A percentile compares a stretch with the other conserved stretches of the same genome.
These are phyloP conservation scores for Moniliella sp. DNA, from an alignment of 1,284 basidiomycete species.

Conservation along the genomic window DNA sequence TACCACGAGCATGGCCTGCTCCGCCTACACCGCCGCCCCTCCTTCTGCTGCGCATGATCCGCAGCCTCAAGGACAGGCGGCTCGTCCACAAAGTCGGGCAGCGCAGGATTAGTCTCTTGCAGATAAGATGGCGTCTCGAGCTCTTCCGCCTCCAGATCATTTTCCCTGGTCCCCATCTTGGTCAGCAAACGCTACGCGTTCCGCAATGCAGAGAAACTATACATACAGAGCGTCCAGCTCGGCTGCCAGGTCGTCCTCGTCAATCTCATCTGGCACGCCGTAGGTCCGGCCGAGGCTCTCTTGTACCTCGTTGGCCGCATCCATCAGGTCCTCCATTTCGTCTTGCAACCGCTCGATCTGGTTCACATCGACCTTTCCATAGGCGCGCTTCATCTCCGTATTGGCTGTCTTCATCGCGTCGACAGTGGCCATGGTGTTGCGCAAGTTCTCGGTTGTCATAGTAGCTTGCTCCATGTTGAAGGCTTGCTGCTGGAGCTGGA, in stretches of 20 bases:
- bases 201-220: slow-evolving; percentile 1
- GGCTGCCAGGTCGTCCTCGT: slow-evolving; percentile 89
- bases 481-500: slow-evolving; percentile 75
- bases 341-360: slow-evolving; percentile 55
- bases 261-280: slow-evolving; percentile 86
- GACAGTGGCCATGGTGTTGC: slow-evolving; percentile 99
- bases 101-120: slow-evolving; percentile 7
- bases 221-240: slow-evolving; percentile 38
- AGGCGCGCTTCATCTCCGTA: slow-evolving; percentile 87
- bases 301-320: slow-evolving; percentile 92
- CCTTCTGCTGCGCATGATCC: too few species aligned
- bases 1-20: too few species aligned
- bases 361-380: slow-evolving; percentile 88
- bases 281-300: slow-evolving; percentile 80
- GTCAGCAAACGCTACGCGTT: slow-evolving; percentile 4
- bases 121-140: slow-evolving; percentile 37
- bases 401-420: slow-evolving; percentile 94
- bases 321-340: slow-evolving; percentile 92
- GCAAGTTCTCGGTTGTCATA: slow-evolving; percentile 82
- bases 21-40: too few species aligned
- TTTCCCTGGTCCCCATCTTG: slow-evolving; percentile 46
- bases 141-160: slow-evolving; percentile 52
- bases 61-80: too few species aligned
- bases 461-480: slow-evolving; percentile 98
- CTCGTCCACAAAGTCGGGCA: slow-evolving; percentile 28